Evolutionary conservation across 345 rosid genomes (phyloP).

Genomic region (Trapa bicornis): DNA sequence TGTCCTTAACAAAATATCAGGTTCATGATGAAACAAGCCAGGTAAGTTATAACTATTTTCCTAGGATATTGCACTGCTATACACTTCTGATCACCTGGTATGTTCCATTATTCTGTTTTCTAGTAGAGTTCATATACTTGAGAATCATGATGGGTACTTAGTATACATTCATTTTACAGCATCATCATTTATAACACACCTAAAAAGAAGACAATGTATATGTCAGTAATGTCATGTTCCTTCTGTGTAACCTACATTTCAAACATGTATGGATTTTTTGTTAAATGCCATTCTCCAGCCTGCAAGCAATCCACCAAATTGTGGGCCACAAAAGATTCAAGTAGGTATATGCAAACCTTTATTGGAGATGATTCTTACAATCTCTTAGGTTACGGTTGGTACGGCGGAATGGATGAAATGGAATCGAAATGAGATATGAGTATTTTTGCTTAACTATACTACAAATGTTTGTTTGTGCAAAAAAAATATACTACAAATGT

Average conservation of each 20-base stretch:
- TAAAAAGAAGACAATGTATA: constrained; percentile 2
- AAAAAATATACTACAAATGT: too few species aligned
- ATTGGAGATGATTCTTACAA: constrained; percentile 22
- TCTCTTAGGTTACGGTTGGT: constrained; percentile 12
- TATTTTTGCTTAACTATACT: too few species aligned
- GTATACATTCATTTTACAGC: too few species aligned
- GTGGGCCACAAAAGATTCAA: constrained; percentile 39
- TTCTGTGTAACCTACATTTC: constrained; percentile 9
- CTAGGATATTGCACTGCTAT: constrained; percentile 33
- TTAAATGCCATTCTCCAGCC: constrained; percentile 22
- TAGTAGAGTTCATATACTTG: constrained; percentile 46
- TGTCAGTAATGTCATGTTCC: constrained; percentile 7
- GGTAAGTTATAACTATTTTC: constrained; percentile 83
- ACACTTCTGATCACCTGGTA: constrained; percentile 63
- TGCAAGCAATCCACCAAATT: constrained; percentile 38
- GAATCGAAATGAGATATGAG: too few species aligned
- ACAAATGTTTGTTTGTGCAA: too few species aligned
- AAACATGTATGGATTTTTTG: constrained; percentile 14
- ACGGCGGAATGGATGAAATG: too few species aligned
- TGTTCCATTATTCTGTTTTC: constrained; percentile 45
- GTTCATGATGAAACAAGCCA: constrained; percentile 99
- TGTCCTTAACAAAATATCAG: constrained; percentile 81
- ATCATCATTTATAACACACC: constrained; percentile 14
- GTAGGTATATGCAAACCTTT: constrained; percentile 28
- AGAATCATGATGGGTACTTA: constrained; percentile 36